Base-by-base conservation (phyloP, 2,329 filamentous ascomycete species). In the Botrytis byssoidea region DNA sequence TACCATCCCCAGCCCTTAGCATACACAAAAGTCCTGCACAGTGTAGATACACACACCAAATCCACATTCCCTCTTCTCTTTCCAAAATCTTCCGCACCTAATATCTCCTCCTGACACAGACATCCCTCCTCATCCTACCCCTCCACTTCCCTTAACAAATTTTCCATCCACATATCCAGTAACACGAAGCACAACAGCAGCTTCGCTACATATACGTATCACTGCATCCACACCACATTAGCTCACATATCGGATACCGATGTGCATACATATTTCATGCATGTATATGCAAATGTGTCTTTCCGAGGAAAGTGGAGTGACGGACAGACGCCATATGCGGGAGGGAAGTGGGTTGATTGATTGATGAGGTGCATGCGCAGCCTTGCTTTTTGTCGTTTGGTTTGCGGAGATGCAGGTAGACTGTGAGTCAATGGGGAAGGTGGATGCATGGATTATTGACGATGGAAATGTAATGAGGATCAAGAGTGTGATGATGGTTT, bases 291-390 rank as follows among this genome's bases (percentile, higher is more conserved):
- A 55, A 6, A 68, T 42, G 46, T 25, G 4, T 32, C 9, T 35
- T 22, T 7, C 66, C 48, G 66, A 12, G 12, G 25, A 68, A 51
- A 68, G 48, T 16, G 66, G 35, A 68, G 48, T 25, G 25, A 40
- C 59, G 59, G 59, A 29, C 48, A n/a, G 66, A 57, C 9, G 66
- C 35, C 66, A 68, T 68, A 37, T 68, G 66, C 66, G 66, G 66
- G 66, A 68, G 40, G 48, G 46, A 44, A 22, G 40, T 7, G 22
- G 16, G 61, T n/a, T 42, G 25, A 22, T 7, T 5, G 16, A 37
- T 42, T 35, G 14, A 44, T 57, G 25, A 68, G 7, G 4, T 55
- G 48, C 44, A n/a, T n/a, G 12, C 18, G 29, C 6, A 63, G 60
- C 37, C 60, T 63, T 40, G 3, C 4, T 64, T 44, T 64, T 20